Percentiles rank a stretch among this genome's conserved stretches.
Evolutionary conservation across 306 rosid genomes (phyloP).

Genomic region (Prunus dulcis): DNA sequence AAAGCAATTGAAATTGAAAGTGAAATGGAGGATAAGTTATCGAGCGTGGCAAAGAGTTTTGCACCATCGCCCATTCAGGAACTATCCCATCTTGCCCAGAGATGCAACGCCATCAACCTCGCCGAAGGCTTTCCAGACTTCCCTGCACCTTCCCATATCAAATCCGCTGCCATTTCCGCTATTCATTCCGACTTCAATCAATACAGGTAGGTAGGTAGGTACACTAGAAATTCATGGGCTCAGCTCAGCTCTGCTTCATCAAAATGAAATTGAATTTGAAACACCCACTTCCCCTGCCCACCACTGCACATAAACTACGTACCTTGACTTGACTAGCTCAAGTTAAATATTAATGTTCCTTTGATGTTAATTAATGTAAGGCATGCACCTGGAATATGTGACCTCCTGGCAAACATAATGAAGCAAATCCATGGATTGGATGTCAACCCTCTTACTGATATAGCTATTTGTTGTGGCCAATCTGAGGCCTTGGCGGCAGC

Average conservation of each 20-base stretch:
- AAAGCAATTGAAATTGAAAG: neutral
- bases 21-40: slow-evolving; percentile 57
- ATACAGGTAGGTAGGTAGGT: slow-evolving; percentile 40
- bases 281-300: neutral
- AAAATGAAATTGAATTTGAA: too few species aligned
- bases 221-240: too few species aligned
- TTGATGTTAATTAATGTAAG: slow-evolving; percentile 25
- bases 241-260: too few species aligned
- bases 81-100: slow-evolving; percentile 71
- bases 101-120: slow-evolving; percentile 74
- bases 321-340: too few species aligned
- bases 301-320: neutral
- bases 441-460: slow-evolving; percentile 65
- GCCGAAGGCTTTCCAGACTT: slow-evolving; percentile 93
- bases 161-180: slow-evolving; percentile 76
- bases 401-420: slow-evolving; percentile 43
- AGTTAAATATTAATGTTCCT: neutral
- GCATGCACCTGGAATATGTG: slow-evolving; percentile 80
- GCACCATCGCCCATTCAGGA: slow-evolving; percentile 74
- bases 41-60: slow-evolving; percentile 57
- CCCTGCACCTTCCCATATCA: slow-evolving; percentile 63
- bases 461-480: slow-evolving; percentile 84
- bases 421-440: slow-evolving; percentile 70
- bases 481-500: slow-evolving; percentile 80
- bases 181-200: slow-evolving; percentile 75